These are phyloP conservation scores for Zychaea mexicana DNA, from an alignment of 371 early-diverging fungal species.

Conservation along the genomic window DNA sequence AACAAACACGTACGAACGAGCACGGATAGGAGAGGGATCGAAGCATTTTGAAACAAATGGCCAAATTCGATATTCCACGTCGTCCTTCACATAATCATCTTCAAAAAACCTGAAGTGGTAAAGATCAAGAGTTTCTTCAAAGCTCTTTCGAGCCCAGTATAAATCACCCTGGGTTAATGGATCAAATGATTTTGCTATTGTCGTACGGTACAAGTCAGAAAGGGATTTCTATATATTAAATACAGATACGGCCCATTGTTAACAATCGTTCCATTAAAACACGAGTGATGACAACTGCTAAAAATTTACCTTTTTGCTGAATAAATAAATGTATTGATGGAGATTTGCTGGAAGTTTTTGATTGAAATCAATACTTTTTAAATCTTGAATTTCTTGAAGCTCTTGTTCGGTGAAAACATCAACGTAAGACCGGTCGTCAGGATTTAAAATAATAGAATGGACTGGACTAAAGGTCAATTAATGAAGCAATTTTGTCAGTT, in stretches of 20 bases:
- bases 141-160: conserved; percentile 3
- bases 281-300: background rate
- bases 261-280: background rate
- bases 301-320: background rate
- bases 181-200: background rate
- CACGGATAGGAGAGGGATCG: background rate
- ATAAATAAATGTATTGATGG: background rate
- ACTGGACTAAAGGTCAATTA: background rate
- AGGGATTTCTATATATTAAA: background rate
- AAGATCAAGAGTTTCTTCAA: background rate
- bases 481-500: background rate
- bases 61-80: background rate
- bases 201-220: background rate
- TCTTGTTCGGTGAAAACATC: background rate
- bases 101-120: background rate
- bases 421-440: background rate
- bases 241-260: background rate
- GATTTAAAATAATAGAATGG: background rate
- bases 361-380: background rate
- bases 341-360: background rate
- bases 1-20: background rate
- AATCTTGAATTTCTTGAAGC: background rate
- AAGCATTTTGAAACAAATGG: background rate
- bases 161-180: background rate
- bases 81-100: background rate